Base-by-base conservation (phyloP, 352 stramenopile genomes). In the Phytophthora kernoviae region DNA sequence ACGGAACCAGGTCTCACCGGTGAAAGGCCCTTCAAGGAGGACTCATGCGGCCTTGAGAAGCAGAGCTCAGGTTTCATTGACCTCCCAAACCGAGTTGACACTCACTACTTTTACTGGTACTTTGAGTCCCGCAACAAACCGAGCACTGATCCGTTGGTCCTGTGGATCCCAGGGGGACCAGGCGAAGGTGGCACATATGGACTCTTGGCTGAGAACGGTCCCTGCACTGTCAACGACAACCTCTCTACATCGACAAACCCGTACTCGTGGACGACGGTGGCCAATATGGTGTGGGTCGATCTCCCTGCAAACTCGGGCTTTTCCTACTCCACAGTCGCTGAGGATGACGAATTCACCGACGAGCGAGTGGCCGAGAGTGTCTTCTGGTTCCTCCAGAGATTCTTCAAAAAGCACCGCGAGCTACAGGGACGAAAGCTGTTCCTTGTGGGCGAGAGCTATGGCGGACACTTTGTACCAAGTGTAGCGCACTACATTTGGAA, bases 21-120 rank as follows among this genome's bases (percentile, higher is more conserved):
- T 21, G 4, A 3, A 4, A 41, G 27, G 30, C n/a, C 14, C 26
- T 45, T 48, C 21, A 57, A 66, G n/a, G 59, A 69, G 27, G 24
- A 30, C 24, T 79, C 71, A 53, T 81, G 68, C 33, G 64, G 68
- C 6, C 51, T 74, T 27, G 68, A 60, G n/a, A 57, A 67, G n/a
- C 68, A 83, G 49, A 65, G 83, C 14, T 68, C 75, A 6, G 78
- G 73, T 6, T 84, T 85, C 73, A 73, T 88, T 27, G 63, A 74
- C 54, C 61, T 85, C 12, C 39, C 72, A 1, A 81, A 84, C 52
- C 75, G 77, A 62, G 63, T 74, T 33, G 71, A 87, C 45, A 67
- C 77, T 26, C 58, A 88, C 54, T 89, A 85, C 66, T 91, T 88
- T 47, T 91, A 89, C 60, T 89, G 79, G 81, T 85, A 75, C 46